These are phyloP conservation scores for Echium plantagineum DNA, from an alignment of 257 asterid genomes.

Conservation along the genomic window DNA sequence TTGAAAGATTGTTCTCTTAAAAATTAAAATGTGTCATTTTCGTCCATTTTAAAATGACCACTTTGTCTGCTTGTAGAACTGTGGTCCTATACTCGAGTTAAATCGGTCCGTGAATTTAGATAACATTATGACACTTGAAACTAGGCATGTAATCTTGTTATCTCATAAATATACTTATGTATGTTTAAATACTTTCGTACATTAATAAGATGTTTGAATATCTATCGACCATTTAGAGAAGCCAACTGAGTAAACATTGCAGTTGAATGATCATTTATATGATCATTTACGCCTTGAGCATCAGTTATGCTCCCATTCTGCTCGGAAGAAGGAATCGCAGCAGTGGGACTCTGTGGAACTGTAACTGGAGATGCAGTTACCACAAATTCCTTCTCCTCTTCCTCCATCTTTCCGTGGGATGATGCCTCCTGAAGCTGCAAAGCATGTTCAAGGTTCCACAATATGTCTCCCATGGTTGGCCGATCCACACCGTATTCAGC, in stretches of 20 bases:
- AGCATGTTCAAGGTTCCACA: conserved; percentile 83
- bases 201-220: background rate
- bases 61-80: too few relatives aligned
- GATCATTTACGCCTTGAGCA: conserved; percentile 40
- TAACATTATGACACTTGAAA: too few relatives aligned
- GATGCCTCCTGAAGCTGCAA: conserved; percentile 74
- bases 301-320: conserved; percentile 20
- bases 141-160: too few relatives aligned
- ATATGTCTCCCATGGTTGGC: conserved; percentile 90
- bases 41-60: too few relatives aligned
- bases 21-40: too few relatives aligned
- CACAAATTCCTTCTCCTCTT: conserved; percentile 20
- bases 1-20: too few relatives aligned
- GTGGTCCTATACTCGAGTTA: too few relatives aligned
- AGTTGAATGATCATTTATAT: conserved; percentile 67
- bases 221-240: conserved; percentile 57
- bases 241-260: conserved; percentile 72
- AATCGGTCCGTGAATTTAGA: too few relatives aligned
- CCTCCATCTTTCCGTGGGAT: conserved; percentile 26
- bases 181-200: too few relatives aligned
- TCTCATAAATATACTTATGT: too few relatives aligned
- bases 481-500: conserved; percentile 83
- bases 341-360: background rate
- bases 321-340: conserved; percentile 8
- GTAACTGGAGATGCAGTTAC: conserved; percentile 8